Evolutionary conservation across 192 early-diverging fungal species (phyloP), one percentile per base, ranked within the genome.

Genomic region (Dissophora globulifera): DNA sequence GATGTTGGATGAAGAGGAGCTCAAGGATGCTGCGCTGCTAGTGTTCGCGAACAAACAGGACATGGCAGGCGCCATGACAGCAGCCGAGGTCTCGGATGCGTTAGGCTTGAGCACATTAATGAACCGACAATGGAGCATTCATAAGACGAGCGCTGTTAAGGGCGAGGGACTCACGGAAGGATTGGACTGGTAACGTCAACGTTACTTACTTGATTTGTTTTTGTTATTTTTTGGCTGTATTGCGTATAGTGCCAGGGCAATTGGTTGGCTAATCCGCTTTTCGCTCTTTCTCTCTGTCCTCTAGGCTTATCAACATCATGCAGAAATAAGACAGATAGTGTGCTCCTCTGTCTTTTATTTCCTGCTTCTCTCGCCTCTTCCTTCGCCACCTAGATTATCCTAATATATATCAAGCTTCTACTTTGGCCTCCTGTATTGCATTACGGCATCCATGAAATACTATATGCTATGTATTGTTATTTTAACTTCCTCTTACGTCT

Each of bases 41-140:
- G 95, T 99, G 50, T 89, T 98, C 83, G 97, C 97, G 41, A 99
- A 99, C 70, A 99, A 99, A 83, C 97, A 99, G 84, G 97, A 99
- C 79, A 93, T 97, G 90, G 88, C 86, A 46, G 93, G 94, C 19
- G 96, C 97, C 22, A 92, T 98, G 91, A 86, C 89, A 27, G 86
- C 90, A 20, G 91, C 94, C 8, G 93, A 98, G 81, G 92, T 99
- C 5, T 90, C 93, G 12, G 93, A 98, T 51, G 82, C 85, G 5
- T 81, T 99, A 30, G 93, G 94, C 7, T 79, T 99, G 78, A 90
- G 89, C 15, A 85, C 86, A 26, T 72, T 98, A 64, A 93, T 93
- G 82, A 94, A 92, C 71, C 78, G 97, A 51, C 92, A 93, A 69
- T 99, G 96, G 95, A 88, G 90, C 38, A 98, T 99, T 41, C 93